Percentiles rank a stretch among this genome's conserved stretches.
phyloP scores from a whole-genome alignment of 108 stramenopile genomes.

The Skeletonema menzelii region DNA sequence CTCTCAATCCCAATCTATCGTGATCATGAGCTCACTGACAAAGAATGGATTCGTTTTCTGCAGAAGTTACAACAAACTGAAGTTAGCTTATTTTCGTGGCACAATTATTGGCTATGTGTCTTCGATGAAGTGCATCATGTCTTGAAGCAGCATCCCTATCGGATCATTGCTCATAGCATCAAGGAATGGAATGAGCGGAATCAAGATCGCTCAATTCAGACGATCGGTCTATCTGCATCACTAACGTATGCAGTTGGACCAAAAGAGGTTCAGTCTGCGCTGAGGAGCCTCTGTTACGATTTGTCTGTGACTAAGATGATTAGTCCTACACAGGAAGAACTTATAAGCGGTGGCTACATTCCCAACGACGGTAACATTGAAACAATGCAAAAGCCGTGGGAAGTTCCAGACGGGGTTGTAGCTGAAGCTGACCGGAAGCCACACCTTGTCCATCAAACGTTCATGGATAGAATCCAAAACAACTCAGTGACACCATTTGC shows the following conservation, averaged over 20 bases:
- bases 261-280: slow-evolving; percentile 29
- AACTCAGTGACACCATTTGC: slow-evolving; percentile 33
- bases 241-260: slow-evolving; percentile 57
- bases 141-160: slow-evolving; percentile 63
- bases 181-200: slow-evolving; percentile 15
- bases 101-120: slow-evolving; percentile 33
- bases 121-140: slow-evolving; percentile 67
- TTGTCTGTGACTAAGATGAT: slow-evolving; percentile 47
- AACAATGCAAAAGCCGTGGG: slow-evolving; percentile 31
- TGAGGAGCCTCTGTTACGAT: slow-evolving; percentile 51
- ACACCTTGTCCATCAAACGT: slow-evolving; percentile 48
- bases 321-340: slow-evolving; percentile 48
- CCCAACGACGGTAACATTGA: slow-evolving; percentile 39
- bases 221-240: slow-evolving; percentile 61
- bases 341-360: slow-evolving; percentile 46
- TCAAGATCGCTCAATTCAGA: slow-evolving; percentile 29
- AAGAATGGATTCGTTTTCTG: background rate
- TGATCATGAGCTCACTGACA: background rate
- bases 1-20: background rate
- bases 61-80: slow-evolving; percentile 34
- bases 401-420: slow-evolving; percentile 41
- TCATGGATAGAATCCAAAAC: slow-evolving; percentile 41
- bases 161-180: slow-evolving; percentile 51
- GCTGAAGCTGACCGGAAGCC: slow-evolving; percentile 17
- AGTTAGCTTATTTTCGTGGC: slow-evolving; percentile 20